Evolutionary conservation across 2,329 filamentous ascomycete species (phyloP).

Genomic region (Paramyrothecium sp.): DNA sequence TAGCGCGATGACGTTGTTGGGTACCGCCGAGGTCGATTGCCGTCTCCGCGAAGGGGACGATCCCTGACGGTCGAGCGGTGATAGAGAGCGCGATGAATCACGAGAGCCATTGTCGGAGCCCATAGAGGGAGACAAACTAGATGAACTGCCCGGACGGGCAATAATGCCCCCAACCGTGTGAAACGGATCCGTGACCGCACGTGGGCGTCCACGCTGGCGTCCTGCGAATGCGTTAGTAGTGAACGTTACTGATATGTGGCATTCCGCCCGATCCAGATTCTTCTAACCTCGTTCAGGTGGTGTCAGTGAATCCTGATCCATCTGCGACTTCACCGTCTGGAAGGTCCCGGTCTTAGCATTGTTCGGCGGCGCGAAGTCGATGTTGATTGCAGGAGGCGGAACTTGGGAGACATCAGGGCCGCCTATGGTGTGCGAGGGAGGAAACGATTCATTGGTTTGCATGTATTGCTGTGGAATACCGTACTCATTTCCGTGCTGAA

Average conservation of each 20-base stretch:
- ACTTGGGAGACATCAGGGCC: slow-evolving; percentile 69
- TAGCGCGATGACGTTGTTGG: slow-evolving; percentile 72
- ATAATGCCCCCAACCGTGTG: slow-evolving; percentile 43
- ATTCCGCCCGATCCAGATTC: too few relatives aligned
- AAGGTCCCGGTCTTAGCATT: slow-evolving; percentile 39
- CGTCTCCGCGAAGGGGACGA: slow-evolving; percentile 38
- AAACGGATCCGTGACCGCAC: slow-evolving; percentile 60
- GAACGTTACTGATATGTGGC: background rate
- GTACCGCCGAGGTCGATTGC: slow-evolving; percentile 64
- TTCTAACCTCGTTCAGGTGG: slow-evolving; percentile 69
- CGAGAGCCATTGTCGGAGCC: slow-evolving; percentile 42
- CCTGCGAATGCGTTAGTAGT: slow-evolving; percentile 27
- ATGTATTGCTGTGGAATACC: slow-evolving; percentile 30
- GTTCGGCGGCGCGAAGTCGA: slow-evolving; percentile 79
- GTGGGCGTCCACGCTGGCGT: slow-evolving; percentile 47
- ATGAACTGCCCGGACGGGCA: slow-evolving; percentile 36
- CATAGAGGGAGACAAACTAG: slow-evolving; percentile 49
- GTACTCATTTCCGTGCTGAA: slow-evolving; percentile 36
- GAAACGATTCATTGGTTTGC: slow-evolving; percentile 49
- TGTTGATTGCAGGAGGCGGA: slow-evolving; percentile 92
- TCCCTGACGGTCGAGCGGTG: slow-evolving; percentile 55
- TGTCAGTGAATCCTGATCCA: slow-evolving; percentile 76
- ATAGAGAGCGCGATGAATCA: slow-evolving; percentile 55
- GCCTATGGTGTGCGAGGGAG: slow-evolving; percentile 45
- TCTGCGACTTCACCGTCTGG: slow-evolving; percentile 56